These are phyloP conservation scores for Aspergillus sergii DNA, from an alignment of 2,329 filamentous ascomycete species.

Conservation along the genomic window DNA sequence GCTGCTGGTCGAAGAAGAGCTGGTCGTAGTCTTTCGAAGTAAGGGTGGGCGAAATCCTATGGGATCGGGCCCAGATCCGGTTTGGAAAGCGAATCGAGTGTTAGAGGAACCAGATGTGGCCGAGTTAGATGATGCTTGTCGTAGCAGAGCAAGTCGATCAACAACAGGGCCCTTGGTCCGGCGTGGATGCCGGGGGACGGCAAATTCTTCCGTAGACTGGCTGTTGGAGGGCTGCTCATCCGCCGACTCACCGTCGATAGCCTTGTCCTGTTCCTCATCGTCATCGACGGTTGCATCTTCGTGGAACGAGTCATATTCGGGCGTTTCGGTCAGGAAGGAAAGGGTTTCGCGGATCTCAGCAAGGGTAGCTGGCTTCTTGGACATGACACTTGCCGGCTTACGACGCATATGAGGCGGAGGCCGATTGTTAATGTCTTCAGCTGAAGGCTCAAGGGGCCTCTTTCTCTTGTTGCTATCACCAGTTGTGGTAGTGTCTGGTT, in stretches of 20 bases:
- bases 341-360: conserved; percentile 82
- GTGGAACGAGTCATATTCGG: conserved; percentile 57
- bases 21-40: conserved; percentile 34
- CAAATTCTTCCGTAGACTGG: conserved; percentile 27
- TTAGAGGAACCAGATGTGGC: conserved; percentile 31
- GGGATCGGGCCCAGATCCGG: conserved; percentile 19
- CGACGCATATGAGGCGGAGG: conserved; percentile 64
- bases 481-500: conserved; percentile 22
- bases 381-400: conserved; percentile 54
- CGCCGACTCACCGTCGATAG: conserved; percentile 30
- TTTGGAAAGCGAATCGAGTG: conserved; percentile 39
- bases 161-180: conserved; percentile 46
- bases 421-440: conserved; percentile 51
- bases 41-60: conserved; percentile 38
- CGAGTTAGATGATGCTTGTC: conserved; percentile 48
- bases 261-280: conserved; percentile 55
- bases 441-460: conserved; percentile 41
- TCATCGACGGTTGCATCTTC: conserved; percentile 56
- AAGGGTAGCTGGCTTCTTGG: conserved; percentile 71
- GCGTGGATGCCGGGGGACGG: conserved; percentile 37
- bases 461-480: conserved; percentile 42
- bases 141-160: conserved; percentile 47
- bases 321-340: conserved; percentile 77
- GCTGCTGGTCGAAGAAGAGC: conserved; percentile 32
- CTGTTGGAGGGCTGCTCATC: conserved; percentile 20